phyloP scores from a whole-genome alignment of 2,329 filamentous ascomycete species.

The Alternaria gaisen region DNA sequence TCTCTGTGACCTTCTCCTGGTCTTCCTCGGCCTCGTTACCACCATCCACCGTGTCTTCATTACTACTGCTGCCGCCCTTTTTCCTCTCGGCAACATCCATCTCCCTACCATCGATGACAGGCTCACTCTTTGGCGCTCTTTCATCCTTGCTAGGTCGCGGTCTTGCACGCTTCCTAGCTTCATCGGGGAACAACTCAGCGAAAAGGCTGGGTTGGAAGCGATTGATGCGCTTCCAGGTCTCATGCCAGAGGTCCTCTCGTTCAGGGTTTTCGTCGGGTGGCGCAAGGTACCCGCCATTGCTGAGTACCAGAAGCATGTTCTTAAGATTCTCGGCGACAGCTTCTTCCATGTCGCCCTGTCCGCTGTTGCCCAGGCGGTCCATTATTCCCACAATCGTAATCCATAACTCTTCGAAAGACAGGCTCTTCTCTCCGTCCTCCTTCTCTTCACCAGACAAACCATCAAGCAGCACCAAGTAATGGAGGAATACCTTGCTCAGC shows the following conservation, averaged over 20 bases:
- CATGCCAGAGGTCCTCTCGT: slow-evolving; percentile 66
- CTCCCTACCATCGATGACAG: slow-evolving; percentile 14
- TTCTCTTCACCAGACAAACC: slow-evolving; percentile 64
- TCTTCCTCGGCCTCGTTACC: slow-evolving; percentile 6
- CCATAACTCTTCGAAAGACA: slow-evolving; percentile 81
- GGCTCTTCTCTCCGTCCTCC: slow-evolving; percentile 62
- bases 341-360: slow-evolving; percentile 91
- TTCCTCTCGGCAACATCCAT: slow-evolving; percentile 19
- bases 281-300: slow-evolving; percentile 83
- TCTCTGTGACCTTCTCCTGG: slow-evolving; percentile 20
- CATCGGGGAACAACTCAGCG: slow-evolving; percentile 65
- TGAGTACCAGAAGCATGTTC: slow-evolving; percentile 95
- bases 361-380: slow-evolving; percentile 95
- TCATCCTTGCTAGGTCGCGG: slow-evolving; percentile 30
- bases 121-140: slow-evolving; percentile 17
- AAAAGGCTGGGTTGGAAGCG: slow-evolving; percentile 69
- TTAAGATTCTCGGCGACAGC: slow-evolving; percentile 95
- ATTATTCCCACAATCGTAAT: slow-evolving; percentile 90
- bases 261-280: slow-evolving; percentile 65
- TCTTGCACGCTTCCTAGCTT: slow-evolving; percentile 44
- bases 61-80: slow-evolving; percentile 2
- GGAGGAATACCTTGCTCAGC: slow-evolving; percentile 93
- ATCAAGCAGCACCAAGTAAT: slow-evolving; percentile 85
- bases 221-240: slow-evolving; percentile 68
- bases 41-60: slow-evolving; percentile 6